Percentiles rank a stretch among this genome's conserved stretches.
These are phyloP conservation scores for Kurtzmaniella fragi DNA, from an alignment of 805 yeast genomes.

Conservation along the genomic window DNA sequence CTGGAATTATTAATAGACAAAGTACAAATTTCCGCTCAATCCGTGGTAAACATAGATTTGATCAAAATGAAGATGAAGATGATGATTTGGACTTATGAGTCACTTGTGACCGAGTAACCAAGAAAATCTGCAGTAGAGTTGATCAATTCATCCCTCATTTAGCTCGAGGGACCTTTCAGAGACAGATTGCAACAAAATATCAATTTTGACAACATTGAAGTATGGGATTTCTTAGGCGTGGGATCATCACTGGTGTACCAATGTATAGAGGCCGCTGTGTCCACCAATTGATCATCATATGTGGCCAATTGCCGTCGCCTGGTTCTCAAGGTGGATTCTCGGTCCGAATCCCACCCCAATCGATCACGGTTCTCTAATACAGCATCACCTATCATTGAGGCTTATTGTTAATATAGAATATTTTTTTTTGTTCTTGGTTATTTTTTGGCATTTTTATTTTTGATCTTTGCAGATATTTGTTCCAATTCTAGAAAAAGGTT, in stretches of 20 bases:
- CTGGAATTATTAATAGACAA: slow-evolving; percentile 13
- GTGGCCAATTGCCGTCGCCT: too few relatives aligned
- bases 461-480: too few relatives aligned
- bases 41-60: not conserved
- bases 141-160: not conserved
- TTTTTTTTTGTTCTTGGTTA: too few relatives aligned
- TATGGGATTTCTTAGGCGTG: not conserved
- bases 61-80: slow-evolving; percentile 4
- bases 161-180: too few relatives aligned
- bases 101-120: not conserved
- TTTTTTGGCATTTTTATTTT: too few relatives aligned
- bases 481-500: too few relatives aligned
- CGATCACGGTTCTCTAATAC: slow-evolving; percentile 6
- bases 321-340: not conserved
- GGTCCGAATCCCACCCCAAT: slow-evolving; percentile 1
- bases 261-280: too few relatives aligned
- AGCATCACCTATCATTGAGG: slow-evolving; percentile 12
- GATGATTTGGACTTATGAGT: slow-evolving; percentile 6
- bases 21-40: slow-evolving; percentile 9
- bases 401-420: too few relatives aligned
- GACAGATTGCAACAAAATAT: slow-evolving; percentile 1
- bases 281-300: too few relatives aligned
- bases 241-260: too few relatives aligned
- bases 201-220: not conserved
- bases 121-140: not conserved